Percentiles rank a stretch among this genome's conserved stretches.
phyloP scores from a whole-genome alignment of 805 yeast species.

The Wickerhamomyces bisporus region DNA sequence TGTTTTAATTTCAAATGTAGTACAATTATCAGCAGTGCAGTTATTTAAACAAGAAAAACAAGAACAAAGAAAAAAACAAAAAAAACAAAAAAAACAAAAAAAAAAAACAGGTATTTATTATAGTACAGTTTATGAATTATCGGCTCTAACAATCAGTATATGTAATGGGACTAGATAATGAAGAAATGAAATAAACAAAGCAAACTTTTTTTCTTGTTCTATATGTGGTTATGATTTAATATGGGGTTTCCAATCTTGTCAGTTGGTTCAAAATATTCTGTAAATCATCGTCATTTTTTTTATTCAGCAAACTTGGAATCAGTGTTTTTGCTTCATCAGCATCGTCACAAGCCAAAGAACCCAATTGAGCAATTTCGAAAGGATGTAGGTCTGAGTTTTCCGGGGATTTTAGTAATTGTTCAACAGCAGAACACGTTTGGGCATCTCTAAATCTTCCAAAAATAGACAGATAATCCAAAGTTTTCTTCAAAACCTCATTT shows the following conservation, averaged over 20 bases:
- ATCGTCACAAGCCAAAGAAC: conserved; percentile 90
- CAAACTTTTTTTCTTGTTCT: too few species aligned
- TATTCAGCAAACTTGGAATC: conserved; percentile 79
- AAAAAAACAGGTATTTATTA: too few species aligned
- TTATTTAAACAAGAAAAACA: too few species aligned
- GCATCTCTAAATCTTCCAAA: conserved; percentile 91
- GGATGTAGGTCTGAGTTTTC: conserved; percentile 84
- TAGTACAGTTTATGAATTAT: too few species aligned
- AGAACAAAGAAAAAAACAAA: too few species aligned
- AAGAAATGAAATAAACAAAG: too few species aligned
- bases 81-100: too few species aligned
- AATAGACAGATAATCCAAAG: conserved; percentile 77
- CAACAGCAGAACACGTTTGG: conserved; percentile 91
- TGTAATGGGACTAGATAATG: too few species aligned
- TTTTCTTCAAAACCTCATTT: conserved; percentile 85
- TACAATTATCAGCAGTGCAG: too few species aligned
- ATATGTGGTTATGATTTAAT: conserved; percentile 18
- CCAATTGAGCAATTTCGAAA: conserved; percentile 86
- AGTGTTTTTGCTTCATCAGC: conserved; percentile 95
- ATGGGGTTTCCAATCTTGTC: conserved; percentile 54
- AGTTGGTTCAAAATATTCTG: conserved; percentile 85
- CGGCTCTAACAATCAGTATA: too few species aligned
- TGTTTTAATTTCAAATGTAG: too few species aligned
- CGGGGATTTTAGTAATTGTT: conserved; percentile 68
- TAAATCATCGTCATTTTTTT: conserved; percentile 80